A percentile compares a stretch with the other conserved stretches of the same genome.
Conservation (phyloP, 805 yeast species). For the Nakazawaea wickerhamii region DNA sequence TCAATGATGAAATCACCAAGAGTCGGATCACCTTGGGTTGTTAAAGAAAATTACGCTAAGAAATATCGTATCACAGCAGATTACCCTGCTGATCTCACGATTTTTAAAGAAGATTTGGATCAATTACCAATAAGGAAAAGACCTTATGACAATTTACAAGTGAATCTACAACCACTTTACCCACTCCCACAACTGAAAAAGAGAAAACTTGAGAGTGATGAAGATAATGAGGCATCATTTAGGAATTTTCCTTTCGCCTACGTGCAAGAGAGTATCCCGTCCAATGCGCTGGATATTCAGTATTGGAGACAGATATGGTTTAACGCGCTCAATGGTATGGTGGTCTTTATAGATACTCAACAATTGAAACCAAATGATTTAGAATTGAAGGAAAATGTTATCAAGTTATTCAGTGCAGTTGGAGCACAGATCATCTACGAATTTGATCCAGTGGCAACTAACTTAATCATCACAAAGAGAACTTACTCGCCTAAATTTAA, state of each 20-base stretch:
- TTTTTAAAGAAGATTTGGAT: slow-evolving; percentile 21
- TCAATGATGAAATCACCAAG: slow-evolving; percentile 72
- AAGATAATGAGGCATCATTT: background rate
- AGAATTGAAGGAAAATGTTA: slow-evolving; percentile 35
- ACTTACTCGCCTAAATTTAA: slow-evolving; percentile 29
- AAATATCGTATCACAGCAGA: slow-evolving; percentile 60
- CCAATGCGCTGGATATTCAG: slow-evolving; percentile 27
- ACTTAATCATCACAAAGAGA: slow-evolving; percentile 45
- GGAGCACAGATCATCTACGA: slow-evolving; percentile 40
- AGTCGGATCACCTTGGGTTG: slow-evolving; percentile 95
- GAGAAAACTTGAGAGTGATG: slow-evolving; percentile 16
- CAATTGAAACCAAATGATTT: slow-evolving; percentile 29
- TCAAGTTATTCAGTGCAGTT: slow-evolving; percentile 39
- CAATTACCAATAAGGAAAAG: slow-evolving; percentile 9
- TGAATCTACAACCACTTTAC: slow-evolving; percentile 12
- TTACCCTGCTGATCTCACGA: slow-evolving; percentile 47
- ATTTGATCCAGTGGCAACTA: slow-evolving; percentile 37
- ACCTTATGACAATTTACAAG: slow-evolving; percentile 5
- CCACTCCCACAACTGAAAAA: slow-evolving; percentile 11
- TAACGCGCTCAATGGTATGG: slow-evolving; percentile 39
- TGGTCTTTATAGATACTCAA: slow-evolving; percentile 45
- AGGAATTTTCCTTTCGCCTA: slow-evolving; percentile 20
- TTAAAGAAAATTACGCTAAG: slow-evolving; percentile 68
- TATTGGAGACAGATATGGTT: slow-evolving; percentile 52
- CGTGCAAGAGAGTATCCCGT: slow-evolving; percentile 31